Conservation (phyloP, 2,329 filamentous ascomycete species). For the Fusarium sp. region DNA sequence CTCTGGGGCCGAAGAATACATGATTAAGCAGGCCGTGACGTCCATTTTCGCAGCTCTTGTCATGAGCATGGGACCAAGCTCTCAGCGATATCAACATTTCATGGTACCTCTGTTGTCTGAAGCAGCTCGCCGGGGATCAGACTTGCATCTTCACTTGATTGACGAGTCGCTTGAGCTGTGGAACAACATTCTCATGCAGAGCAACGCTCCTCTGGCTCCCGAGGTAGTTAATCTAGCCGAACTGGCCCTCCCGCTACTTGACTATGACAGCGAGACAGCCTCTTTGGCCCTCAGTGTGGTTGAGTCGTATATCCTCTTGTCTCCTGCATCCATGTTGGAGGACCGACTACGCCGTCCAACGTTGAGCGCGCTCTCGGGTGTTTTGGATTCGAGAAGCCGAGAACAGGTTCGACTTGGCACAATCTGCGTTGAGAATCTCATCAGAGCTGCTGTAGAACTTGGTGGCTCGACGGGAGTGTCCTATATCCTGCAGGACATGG, state of each 20-base stretch:
- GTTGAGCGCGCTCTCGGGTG: slow-evolving; percentile 61
- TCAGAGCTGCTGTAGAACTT: slow-evolving; percentile 71
- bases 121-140: slow-evolving; percentile 81
- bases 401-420: slow-evolving; percentile 70
- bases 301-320: slow-evolving; percentile 77
- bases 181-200: slow-evolving; percentile 78
- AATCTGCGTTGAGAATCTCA: slow-evolving; percentile 72
- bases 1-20: slow-evolving; percentile 82
- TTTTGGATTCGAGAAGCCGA: slow-evolving; percentile 65
- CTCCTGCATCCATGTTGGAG: slow-evolving; percentile 73
- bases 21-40: slow-evolving; percentile 94
- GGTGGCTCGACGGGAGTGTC: slow-evolving; percentile 71
- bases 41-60: slow-evolving; percentile 87
- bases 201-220: slow-evolving; percentile 69
- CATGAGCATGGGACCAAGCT: slow-evolving; percentile 84
- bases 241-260: slow-evolving; percentile 74
- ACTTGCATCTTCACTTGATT: slow-evolving; percentile 83
- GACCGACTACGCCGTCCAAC: slow-evolving; percentile 65
- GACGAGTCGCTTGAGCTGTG: slow-evolving; percentile 95
- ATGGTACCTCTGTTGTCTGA: slow-evolving; percentile 86
- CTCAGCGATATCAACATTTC: slow-evolving; percentile 80
- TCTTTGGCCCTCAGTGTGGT: slow-evolving; percentile 72
- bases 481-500: slow-evolving; percentile 73
- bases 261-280: slow-evolving; percentile 74
- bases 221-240: slow-evolving; percentile 74